Conservation (phyloP, 2,329 filamentous ascomycete genomes). For the Apiospora koreana region DNA sequence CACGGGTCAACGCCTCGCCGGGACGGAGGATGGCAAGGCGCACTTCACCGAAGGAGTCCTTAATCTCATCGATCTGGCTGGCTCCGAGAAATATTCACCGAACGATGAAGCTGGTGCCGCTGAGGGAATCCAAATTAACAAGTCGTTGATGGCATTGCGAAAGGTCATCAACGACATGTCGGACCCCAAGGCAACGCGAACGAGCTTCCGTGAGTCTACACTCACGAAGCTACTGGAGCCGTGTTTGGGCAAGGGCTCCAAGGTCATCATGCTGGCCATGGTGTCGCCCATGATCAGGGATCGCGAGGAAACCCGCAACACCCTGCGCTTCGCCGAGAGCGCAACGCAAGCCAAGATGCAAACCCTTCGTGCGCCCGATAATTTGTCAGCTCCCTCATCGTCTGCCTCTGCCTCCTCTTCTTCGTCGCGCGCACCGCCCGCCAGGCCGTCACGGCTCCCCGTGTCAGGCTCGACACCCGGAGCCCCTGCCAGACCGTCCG, state of each 20-base stretch:
- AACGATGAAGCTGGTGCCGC: conserved; percentile 61
- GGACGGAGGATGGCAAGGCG: neutral
- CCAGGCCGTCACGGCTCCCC: neutral
- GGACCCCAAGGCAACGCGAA: conserved; percentile 72
- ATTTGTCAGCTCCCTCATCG: neutral
- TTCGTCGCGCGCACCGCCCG: neutral
- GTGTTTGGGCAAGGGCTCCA: conserved; percentile 90
- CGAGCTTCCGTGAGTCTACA: conserved; percentile 96
- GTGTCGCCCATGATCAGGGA: conserved; percentile 89
- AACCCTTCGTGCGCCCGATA: neutral
- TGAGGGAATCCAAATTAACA: conserved; percentile 98
- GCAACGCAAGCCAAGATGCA: conserved; percentile 33
- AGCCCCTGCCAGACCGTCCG: neutral
- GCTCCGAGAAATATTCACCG: neutral
- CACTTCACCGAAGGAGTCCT: conserved; percentile 8
- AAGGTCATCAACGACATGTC: conserved; percentile 96
- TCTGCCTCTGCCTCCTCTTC: neutral
- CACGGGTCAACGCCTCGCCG: neutral
- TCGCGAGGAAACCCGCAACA: conserved; percentile 89
- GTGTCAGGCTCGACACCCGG: neutral
- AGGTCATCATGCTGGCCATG: conserved; percentile 99
- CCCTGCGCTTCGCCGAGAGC: conserved; percentile 94
- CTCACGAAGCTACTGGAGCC: conserved; percentile 94
- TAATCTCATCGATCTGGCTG: conserved; percentile 15
- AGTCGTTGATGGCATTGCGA: conserved; percentile 85